Conservation (phyloP, 2,329 filamentous ascomycete species). For the Fusarium compactum region DNA sequence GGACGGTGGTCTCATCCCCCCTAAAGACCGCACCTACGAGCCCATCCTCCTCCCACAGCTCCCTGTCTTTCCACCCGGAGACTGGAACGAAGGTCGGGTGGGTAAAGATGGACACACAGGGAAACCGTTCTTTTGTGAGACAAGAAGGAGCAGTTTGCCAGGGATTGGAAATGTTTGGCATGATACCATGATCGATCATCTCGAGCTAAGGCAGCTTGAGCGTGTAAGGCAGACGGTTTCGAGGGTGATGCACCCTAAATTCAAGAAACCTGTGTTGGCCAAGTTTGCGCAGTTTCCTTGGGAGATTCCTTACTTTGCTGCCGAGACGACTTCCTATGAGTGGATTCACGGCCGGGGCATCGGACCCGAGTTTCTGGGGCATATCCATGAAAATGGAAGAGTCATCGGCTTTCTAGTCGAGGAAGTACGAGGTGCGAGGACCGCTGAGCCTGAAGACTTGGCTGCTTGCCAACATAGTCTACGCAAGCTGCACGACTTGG, state of each 20-base stretch:
- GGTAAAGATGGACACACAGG: conserved; percentile 42
- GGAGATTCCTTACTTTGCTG: conserved; percentile 49
- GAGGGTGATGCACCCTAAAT: conserved; percentile 43
- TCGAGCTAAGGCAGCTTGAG: conserved; percentile 47
- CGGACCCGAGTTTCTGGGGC: conserved; percentile 49
- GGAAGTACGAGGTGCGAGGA: conserved; percentile 41
- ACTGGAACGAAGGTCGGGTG: conserved; percentile 57
- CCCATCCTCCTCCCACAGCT: conserved; percentile 51
- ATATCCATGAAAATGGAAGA: conserved; percentile 49
- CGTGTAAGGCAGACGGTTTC: conserved; percentile 48
- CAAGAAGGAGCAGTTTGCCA: conserved; percentile 45
- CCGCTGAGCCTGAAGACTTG: conserved; percentile 48
- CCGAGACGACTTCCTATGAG: conserved; percentile 50
- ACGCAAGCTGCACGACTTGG: conserved; percentile 47
- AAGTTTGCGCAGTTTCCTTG: conserved; percentile 49
- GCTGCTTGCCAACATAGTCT: conserved; percentile 47
- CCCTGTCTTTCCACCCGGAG: conserved; percentile 53
- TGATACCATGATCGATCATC: conserved; percentile 49
- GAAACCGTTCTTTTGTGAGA: conserved; percentile 46
- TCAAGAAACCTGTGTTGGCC: conserved; percentile 40
- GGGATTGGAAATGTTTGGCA: conserved; percentile 54
- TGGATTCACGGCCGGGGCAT: conserved; percentile 47
- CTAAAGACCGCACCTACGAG: conserved; percentile 51
- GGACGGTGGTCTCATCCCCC: conserved; percentile 50
- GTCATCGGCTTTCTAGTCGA: conserved; percentile 49